Evolutionary conservation across 768 basidiomycete species (phyloP), one percentile per base, ranked within the genome.

Genomic region (Pisolithus marmoratus): DNA sequence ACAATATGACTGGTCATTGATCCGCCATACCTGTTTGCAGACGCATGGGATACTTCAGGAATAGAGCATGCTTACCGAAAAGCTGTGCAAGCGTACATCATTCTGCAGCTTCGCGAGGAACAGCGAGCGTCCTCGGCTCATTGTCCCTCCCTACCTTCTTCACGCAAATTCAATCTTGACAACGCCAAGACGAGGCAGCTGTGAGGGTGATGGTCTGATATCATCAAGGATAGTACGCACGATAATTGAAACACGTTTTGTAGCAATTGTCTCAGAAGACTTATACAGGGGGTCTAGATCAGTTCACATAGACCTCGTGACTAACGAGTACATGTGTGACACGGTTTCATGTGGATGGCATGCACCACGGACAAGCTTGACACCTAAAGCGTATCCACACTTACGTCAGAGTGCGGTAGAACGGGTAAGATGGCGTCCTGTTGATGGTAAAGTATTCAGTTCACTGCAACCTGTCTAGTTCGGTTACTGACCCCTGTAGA

Each of bases 281-380:
- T 87, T n/a, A n/a, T n/a, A 90, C 3, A 91, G 89, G 0, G 85
- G 80, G n/a, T 67, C 57, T 7, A 67, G 54, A 46, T 85, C 83
- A 0, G 78, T 78, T 0, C 84, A 85, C 51, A 84, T 81, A 1
- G 81, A 81, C 3, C 61, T 61, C 26, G 54, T 49, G 37, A 50
- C 48, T 12, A 27, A 19, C 17, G 70, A 60, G 1, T 70, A 69
- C 8, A 54, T 31, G 36, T 64, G 76, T 2, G 82, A 81, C 5
- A 75, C 70, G 23, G 79, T 55, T 61, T 97, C 93, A 52, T 87
- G 80, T 0, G 82, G 76, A 60, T 94, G 90, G 67, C 96, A 97
- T 2, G 94, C 94, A 0, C 94, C 94, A 23, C 93, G 82, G 27
- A 95, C 94, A 46, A 97, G 85, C 68, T 95, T 95, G 50, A 92